Percentiles rank a stretch among this genome's conserved stretches.
Conservation (phyloP, 805 yeast species). For the Teunomyces lycoperdinae region DNA sequence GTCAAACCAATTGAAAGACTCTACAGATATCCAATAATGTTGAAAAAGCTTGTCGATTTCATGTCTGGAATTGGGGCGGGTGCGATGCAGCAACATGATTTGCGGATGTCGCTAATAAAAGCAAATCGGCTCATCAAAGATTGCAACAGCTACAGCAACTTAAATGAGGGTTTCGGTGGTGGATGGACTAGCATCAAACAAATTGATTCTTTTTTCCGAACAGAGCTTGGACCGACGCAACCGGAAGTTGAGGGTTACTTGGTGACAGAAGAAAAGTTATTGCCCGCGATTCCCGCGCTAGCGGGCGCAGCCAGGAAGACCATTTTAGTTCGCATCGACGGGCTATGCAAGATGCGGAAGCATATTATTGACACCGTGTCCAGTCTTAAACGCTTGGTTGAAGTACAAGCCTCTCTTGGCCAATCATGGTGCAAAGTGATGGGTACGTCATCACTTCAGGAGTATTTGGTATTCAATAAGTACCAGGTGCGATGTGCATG, state of each 20-base stretch:
- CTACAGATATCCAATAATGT: conserved; percentile 4
- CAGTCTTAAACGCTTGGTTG: background rate
- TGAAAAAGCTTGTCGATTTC: conserved; percentile 4
- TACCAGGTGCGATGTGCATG: conserved; percentile 2
- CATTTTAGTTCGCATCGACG: background rate
- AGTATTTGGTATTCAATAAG: background rate
- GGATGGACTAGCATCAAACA: background rate
- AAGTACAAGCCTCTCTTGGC: background rate
- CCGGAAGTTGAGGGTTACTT: background rate
- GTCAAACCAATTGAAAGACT: conserved; percentile 6
- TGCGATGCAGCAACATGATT: conserved; percentile 3
- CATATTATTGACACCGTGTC: background rate
- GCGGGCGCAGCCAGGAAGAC: background rate
- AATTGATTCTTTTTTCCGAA: background rate
- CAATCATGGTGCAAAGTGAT: background rate
- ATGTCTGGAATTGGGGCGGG: background rate
- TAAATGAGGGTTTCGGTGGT: background rate
- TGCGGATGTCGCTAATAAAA: conserved; percentile 3
- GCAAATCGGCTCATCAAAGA: conserved; percentile 5
- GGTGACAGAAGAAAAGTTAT: background rate
- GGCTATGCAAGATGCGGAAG: background rate
- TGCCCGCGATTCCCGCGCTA: background rate
- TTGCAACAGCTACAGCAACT: conserved; percentile 3
- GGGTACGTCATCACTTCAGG: background rate
- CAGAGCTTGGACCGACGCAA: background rate